These are phyloP conservation scores for Populus hybrid DNA, from an alignment of 441 rosid species.

Conservation along the genomic window DNA sequence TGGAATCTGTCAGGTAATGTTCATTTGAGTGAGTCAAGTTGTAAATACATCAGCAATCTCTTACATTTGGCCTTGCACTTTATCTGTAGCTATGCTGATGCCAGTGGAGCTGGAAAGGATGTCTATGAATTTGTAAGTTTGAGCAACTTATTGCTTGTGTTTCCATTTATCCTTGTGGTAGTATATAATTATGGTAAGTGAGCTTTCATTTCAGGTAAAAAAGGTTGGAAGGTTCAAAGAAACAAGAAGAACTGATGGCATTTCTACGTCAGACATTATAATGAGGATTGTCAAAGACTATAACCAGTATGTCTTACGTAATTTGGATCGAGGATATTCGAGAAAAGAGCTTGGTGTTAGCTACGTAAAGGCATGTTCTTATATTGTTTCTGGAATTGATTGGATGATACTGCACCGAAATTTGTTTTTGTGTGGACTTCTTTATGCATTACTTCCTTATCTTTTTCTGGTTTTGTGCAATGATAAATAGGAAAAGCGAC, in stretches of 20 bases:
- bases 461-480: neutral
- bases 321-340: constrained; percentile 72
- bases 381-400: neutral
- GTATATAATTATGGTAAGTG: neutral
- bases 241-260: constrained; percentile 78
- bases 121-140: constrained; percentile 78
- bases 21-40: neutral
- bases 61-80: constrained; percentile 5
- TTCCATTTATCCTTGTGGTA: neutral
- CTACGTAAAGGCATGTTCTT: constrained; percentile 58
- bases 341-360: constrained; percentile 81
- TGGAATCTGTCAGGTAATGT: neutral
- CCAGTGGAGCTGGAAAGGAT: constrained; percentile 77
- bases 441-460: neutral
- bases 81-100: constrained; percentile 63
- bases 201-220: constrained; percentile 36
- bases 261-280: constrained; percentile 75
- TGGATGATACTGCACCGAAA: neutral
- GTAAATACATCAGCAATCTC: neutral
- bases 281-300: constrained; percentile 83
- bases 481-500: constrained; percentile 57
- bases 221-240: constrained; percentile 69
- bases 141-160: constrained; percentile 7
- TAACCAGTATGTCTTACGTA: constrained; percentile 74
- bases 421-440: neutral